Percentiles rank a stretch among this genome's conserved stretches.
These are phyloP conservation scores for Monosporascus sp. DNA, from an alignment of 2,329 filamentous ascomycete genomes.

Conservation along the genomic window DNA sequence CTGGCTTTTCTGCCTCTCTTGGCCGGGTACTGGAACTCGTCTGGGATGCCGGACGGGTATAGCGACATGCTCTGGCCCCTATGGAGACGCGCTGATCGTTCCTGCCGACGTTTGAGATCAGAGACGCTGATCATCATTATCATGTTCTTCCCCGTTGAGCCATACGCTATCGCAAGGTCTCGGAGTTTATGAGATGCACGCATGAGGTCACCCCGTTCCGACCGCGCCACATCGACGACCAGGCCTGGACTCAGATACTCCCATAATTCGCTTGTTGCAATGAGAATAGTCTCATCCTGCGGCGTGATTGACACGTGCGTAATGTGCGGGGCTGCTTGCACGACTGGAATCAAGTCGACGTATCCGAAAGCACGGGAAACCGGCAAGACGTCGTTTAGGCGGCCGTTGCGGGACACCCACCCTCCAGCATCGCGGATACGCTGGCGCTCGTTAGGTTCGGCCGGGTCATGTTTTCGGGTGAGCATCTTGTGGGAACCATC, in stretches of 20 bases:
- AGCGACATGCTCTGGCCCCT: slow-evolving; percentile 81
- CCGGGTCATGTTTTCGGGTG: slow-evolving; percentile 89
- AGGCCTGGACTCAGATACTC: slow-evolving; percentile 87
- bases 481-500: slow-evolving; percentile 79
- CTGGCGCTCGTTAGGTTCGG: slow-evolving; percentile 74
- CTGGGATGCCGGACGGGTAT: slow-evolving; percentile 67
- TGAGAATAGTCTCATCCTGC: slow-evolving; percentile 86
- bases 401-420: slow-evolving; percentile 91
- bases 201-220: slow-evolving; percentile 87
- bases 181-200: slow-evolving; percentile 88
- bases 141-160: slow-evolving; percentile 92
- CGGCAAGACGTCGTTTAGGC: slow-evolving; percentile 83
- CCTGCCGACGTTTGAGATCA: slow-evolving; percentile 76
- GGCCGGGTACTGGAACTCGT: slow-evolving; percentile 62
- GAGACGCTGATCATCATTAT: slow-evolving; percentile 96
- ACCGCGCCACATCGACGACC: slow-evolving; percentile 84
- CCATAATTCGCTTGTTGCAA: slow-evolving; percentile 92
- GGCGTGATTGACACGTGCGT: slow-evolving; percentile 73
- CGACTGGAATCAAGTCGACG: slow-evolving; percentile 83
- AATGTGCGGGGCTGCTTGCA: slow-evolving; percentile 86
- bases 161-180: slow-evolving; percentile 92
- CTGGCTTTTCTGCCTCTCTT: slow-evolving; percentile 58
- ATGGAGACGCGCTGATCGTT: slow-evolving; percentile 61
- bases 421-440: slow-evolving; percentile 92
- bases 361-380: slow-evolving; percentile 96